These are phyloP conservation scores for Ogataea nitratoaversa DNA, from an alignment of 805 yeast species.

Conservation along the genomic window DNA sequence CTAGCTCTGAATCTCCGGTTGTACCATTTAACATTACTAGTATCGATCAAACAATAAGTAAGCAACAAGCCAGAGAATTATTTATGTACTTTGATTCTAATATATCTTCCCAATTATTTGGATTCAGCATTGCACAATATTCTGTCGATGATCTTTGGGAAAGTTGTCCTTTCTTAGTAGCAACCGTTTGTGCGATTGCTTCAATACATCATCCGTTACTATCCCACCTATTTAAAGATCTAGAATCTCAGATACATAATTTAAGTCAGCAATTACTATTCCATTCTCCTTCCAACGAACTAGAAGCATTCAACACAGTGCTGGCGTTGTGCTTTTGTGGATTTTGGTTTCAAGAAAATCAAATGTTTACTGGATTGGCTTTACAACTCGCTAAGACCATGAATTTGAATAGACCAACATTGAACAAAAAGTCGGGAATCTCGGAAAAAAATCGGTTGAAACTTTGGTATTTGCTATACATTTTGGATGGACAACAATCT, in stretches of 20 bases:
- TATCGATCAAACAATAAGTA: slow-evolving; percentile 18
- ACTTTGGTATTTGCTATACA: slow-evolving; percentile 63
- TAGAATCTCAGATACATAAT: slow-evolving; percentile 28
- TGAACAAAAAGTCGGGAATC: slow-evolving; percentile 15
- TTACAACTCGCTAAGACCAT: slow-evolving; percentile 59
- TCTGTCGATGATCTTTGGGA: slow-evolving; percentile 49
- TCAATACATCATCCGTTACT: slow-evolving; percentile 52
- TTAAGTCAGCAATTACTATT: slow-evolving; percentile 29
- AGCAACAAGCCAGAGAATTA: slow-evolving; percentile 39
- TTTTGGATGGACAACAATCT: slow-evolving; percentile 67
- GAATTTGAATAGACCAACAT: slow-evolving; percentile 34
- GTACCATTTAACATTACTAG: background rate
- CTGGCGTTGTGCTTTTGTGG: slow-evolving; percentile 62
- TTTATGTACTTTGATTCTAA: slow-evolving; percentile 49
- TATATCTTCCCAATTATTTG: slow-evolving; percentile 62
- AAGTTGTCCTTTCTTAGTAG: slow-evolving; percentile 52
- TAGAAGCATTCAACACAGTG: slow-evolving; percentile 55
- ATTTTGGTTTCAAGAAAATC: slow-evolving; percentile 63
- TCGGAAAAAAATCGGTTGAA: slow-evolving; percentile 45
- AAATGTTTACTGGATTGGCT: slow-evolving; percentile 64
- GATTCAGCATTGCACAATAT: slow-evolving; percentile 52
- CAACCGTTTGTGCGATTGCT: slow-evolving; percentile 58
- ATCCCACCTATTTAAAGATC: slow-evolving; percentile 19
- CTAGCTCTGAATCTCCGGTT: background rate
- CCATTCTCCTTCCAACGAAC: slow-evolving; percentile 36